A percentile compares a stretch with the other conserved stretches of the same genome.
Evolutionary conservation across 1,284 basidiomycete genomes (phyloP).

Genomic region (Peniophora sp.): DNA sequence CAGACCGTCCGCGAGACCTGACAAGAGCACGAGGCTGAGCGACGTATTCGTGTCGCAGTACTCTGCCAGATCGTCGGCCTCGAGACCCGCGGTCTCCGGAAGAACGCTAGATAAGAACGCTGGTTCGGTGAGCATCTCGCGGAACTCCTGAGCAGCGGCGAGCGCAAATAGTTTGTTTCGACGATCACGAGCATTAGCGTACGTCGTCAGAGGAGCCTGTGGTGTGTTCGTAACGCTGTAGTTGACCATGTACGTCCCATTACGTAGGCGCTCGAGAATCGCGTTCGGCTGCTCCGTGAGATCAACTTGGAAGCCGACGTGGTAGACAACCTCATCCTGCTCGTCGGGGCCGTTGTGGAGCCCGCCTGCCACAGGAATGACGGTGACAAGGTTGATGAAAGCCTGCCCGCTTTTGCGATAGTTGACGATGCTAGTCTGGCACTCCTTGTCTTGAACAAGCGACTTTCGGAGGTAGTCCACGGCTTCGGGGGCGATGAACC

Average conservation of each 20-base stretch:
- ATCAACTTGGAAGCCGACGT: constrained; percentile 92
- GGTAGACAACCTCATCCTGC: constrained; percentile 64
- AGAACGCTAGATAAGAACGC: constrained; percentile 31
- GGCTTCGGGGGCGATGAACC: constrained; percentile 62
- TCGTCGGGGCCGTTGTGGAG: constrained; percentile 39
- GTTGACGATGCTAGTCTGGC: constrained; percentile 83
- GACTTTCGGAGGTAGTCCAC: constrained; percentile 64
- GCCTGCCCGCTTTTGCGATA: constrained; percentile 81
- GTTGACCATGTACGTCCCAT: constrained; percentile 67
- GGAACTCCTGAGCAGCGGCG: constrained; percentile 35
- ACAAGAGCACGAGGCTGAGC: constrained; percentile 62
- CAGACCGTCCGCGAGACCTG: constrained; percentile 70
- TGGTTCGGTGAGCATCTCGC: constrained; percentile 27
- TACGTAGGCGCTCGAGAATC: constrained; percentile 69
- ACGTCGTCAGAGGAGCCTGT: constrained; percentile 5
- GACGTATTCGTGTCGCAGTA: constrained; percentile 33
- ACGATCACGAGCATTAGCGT: constrained; percentile 19
- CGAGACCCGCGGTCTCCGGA: constrained; percentile 19
- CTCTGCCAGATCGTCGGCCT: constrained; percentile 16
- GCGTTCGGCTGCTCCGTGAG: constrained; percentile 80
- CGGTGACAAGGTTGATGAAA: constrained; percentile 82
- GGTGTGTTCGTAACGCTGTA: constrained; percentile 24
- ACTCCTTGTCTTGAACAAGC: constrained; percentile 72
- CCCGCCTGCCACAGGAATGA: constrained; percentile 75
- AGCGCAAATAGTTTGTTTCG: constrained; percentile 24